These are phyloP conservation scores for Triglochin maritima DNA, from an alignment of 106 monocot species.

Conservation along the genomic window DNA sequence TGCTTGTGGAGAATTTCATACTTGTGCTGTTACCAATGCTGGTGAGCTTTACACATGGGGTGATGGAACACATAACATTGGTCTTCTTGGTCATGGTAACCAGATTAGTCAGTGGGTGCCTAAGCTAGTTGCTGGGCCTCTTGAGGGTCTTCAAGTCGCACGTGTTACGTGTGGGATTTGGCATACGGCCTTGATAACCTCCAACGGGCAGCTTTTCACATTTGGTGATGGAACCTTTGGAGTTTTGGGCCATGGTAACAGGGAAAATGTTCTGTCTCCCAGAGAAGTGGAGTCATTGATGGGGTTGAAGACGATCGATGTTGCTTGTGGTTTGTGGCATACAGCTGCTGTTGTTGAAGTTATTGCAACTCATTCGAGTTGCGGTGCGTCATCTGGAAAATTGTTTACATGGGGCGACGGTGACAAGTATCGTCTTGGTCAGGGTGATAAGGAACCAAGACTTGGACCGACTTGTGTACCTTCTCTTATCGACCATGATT, in stretches of 20 bases:
- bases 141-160: constrained; percentile 78
- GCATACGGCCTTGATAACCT: constrained; percentile 82
- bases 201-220: constrained; percentile 66
- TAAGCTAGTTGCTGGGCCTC: constrained; percentile 64
- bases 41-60: constrained; percentile 97
- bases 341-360: constrained; percentile 88
- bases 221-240: constrained; percentile 98
- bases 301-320: constrained; percentile 80
- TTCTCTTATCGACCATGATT: constrained; percentile 86
- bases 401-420: constrained; percentile 99
- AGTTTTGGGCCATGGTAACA: constrained; percentile 80
- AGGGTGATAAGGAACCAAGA: constrained; percentile 72
- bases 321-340: constrained; percentile 96
- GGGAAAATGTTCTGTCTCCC: constrained; percentile 48
- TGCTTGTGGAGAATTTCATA: constrained; percentile 90
- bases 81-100: constrained; percentile 80
- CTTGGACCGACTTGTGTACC: constrained; percentile 89
- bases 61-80: constrained; percentile 83
- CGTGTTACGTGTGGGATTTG: constrained; percentile 81
- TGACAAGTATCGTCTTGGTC: constrained; percentile 84
- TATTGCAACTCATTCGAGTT: constrained; percentile 74
- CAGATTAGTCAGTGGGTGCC: constrained; percentile 87
- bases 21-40: constrained; percentile 67
- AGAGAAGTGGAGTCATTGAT: constrained; percentile 85
- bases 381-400: constrained; percentile 64